Conservation (phyloP, 176 grass and related monocot species). For the Guadua angustifolia region DNA sequence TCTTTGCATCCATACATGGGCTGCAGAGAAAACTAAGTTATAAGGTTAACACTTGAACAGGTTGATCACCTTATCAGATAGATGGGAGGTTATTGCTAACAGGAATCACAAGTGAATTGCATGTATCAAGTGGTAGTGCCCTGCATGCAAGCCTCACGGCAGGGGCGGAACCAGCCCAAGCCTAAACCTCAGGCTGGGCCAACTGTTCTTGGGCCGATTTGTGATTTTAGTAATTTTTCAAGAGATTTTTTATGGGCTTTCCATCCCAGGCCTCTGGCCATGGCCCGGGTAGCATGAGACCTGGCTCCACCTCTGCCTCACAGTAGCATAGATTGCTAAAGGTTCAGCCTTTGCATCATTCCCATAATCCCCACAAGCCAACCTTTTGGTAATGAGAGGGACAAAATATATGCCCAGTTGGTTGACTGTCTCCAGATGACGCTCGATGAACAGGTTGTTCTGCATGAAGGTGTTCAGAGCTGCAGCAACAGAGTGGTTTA, state of each 20-base stretch:
- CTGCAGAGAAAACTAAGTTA: not conserved
- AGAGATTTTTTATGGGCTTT: no score
- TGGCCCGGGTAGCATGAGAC: no score
- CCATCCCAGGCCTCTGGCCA: no score
- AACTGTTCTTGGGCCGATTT: no score
- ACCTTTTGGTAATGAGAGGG: slow-evolving; percentile 65
- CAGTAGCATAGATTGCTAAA: slow-evolving; percentile 53
- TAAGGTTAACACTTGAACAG: slow-evolving; percentile 14
- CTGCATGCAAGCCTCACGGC: slow-evolving; percentile 66
- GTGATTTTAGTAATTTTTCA: no score
- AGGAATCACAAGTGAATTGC: slow-evolving; percentile 12
- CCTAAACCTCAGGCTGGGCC: no score
- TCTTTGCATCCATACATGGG: not conserved
- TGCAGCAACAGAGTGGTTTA: slow-evolving; percentile 75
- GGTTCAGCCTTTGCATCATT: slow-evolving; percentile 93
- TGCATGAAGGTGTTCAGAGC: slow-evolving; percentile 98
- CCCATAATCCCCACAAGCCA: slow-evolving; percentile 82
- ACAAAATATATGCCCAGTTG: slow-evolving; percentile 70
- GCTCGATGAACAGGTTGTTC: slow-evolving; percentile 83
- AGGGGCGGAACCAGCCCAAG: no score
- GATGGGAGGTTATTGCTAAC: not conserved
- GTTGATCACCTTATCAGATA: slow-evolving; percentile 19
- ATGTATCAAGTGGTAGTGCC: slow-evolving; percentile 10
- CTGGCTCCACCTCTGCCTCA: no score
- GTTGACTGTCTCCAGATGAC: slow-evolving; percentile 62